Evolutionary conservation across 805 yeast genomes (phyloP), one percentile per base, ranked within the genome.

Genomic region (Kodamaea restingae): DNA sequence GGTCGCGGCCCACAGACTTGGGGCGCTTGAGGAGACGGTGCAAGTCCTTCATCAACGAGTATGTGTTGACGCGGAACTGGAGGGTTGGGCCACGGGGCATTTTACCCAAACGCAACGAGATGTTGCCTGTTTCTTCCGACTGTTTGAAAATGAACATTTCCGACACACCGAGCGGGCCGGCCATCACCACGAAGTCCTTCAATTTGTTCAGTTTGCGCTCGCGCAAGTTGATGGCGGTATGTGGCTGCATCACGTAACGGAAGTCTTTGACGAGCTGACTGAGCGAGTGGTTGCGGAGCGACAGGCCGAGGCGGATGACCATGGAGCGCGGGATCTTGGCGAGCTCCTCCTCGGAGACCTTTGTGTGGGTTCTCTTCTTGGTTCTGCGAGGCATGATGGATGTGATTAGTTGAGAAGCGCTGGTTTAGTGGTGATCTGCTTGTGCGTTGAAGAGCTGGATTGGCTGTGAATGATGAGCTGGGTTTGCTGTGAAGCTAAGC

Each of bases 141-240:
- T 88, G 96, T 45, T 88, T 82, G 68, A 93, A 90, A 15, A 91
- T 70, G 64, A 93, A 78, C 55, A 93, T 63, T 63, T 91, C 96
- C 5, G 91, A 75, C 15, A 93, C 96, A 18, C 95, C 95, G 32
- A 93, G 70, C 10, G 98, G 98, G 4, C 98, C 98, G 27, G 96
- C 86, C 96, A 93, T 90, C n/a, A 88, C 95, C n/a, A 90, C 76
- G 52, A 84, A 93, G 64, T 91, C 98, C 60, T 84, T 87, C 49
- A 93, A 70, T 56, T 81, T 85, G 62, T 93, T 93, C 28, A 86
- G 71, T 57, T 86, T 87, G 36, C 98, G 73, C 63, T 93, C 98
- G 47, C 81, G 75, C 43, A 93, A 72, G 49, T 80, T 84, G 52
- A 88, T 80, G 9, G 98, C 97, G 2, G 98, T 93, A 55, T 91